phyloP scores from a whole-genome alignment of 352 stramenopile genomes.

The Phytophthora citrophthora region DNA sequence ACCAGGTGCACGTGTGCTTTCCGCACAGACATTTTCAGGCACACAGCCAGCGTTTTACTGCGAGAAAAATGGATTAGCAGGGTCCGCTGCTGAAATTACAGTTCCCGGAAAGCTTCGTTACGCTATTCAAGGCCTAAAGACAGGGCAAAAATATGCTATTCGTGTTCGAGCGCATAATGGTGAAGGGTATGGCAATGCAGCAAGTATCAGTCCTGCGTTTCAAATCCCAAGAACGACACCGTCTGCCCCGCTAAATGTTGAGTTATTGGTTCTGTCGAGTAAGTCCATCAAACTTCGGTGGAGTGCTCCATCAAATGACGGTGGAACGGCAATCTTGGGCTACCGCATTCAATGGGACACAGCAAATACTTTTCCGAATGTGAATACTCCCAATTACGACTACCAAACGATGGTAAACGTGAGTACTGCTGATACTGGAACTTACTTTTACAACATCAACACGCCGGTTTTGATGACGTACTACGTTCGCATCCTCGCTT shows the following conservation, averaged over 20 bases:
- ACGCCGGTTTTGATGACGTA: conserved; percentile 67
- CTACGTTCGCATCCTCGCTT: conserved; percentile 91
- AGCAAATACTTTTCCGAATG: conserved; percentile 69
- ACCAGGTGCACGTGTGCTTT: conserved; percentile 84
- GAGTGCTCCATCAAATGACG: conserved; percentile 64
- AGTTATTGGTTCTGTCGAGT: conserved; percentile 68
- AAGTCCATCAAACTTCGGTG: conserved; percentile 84
- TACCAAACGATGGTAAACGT: conserved; percentile 52
- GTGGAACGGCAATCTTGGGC: conserved; percentile 74
- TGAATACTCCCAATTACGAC: conserved; percentile 75
- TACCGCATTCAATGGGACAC: conserved; percentile 96
- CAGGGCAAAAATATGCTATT: conserved; percentile 66
- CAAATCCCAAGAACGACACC: conserved; percentile 65
- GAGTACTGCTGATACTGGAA: conserved; percentile 37
- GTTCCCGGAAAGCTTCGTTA: conserved; percentile 40
- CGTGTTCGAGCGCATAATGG: conserved; percentile 67
- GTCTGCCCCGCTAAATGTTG: conserved; percentile 38
- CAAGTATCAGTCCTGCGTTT: conserved; percentile 54
- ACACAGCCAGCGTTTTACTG: conserved; percentile 79
- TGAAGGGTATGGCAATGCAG: conserved; percentile 64
- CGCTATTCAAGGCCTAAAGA: conserved; percentile 52
- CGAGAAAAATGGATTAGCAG: conserved; percentile 51
- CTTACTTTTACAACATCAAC: conserved; percentile 94
- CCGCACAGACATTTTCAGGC: conserved; percentile 74
- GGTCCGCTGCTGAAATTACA: conserved; percentile 40